These are phyloP conservation scores for Colletotrichum karsti DNA, from an alignment of 2,329 filamentous ascomycete species.

Conservation along the genomic window DNA sequence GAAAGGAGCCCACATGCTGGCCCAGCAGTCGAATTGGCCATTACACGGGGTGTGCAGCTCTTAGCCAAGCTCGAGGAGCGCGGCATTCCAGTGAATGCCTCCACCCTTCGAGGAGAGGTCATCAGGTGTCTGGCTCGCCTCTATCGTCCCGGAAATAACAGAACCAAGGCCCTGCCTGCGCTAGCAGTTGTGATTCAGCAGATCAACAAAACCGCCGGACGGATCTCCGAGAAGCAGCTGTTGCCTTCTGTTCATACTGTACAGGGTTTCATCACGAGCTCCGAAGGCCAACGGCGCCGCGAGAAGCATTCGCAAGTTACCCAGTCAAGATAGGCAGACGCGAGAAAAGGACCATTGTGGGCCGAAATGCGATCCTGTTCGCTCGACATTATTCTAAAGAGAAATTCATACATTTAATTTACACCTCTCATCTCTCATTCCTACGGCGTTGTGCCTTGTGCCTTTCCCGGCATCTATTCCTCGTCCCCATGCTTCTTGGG, in stretches of 20 bases:
- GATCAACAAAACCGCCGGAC: background rate
- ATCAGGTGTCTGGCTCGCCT: slow-evolving; percentile 3
- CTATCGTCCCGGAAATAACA: background rate
- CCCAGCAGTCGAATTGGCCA: slow-evolving; percentile 36
- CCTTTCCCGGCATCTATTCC: slow-evolving; percentile 29
- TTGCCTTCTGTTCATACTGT: background rate
- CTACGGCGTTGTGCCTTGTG: background rate
- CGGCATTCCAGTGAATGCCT: slow-evolving; percentile 43
- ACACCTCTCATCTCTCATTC: slow-evolving; percentile 25
- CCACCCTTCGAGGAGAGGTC: slow-evolving; percentile 17
- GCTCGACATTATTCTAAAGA: slow-evolving; percentile 29
- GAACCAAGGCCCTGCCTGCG: background rate
- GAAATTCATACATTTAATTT: slow-evolving; percentile 34
- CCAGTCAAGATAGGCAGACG: background rate
- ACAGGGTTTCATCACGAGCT: background rate
- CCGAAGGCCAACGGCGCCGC: background rate
- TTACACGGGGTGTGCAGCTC: slow-evolving; percentile 46
- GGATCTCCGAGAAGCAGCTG: background rate
- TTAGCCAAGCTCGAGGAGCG: slow-evolving; percentile 43
- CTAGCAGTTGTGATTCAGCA: background rate
- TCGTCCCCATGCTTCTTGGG: slow-evolving; percentile 62
- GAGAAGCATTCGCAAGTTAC: background rate
- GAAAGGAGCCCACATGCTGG: background rate
- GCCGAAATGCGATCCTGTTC: background rate
- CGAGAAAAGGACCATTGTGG: background rate